Evolutionary conservation across 23 red algal genomes (phyloP), one percentile per base, ranked within the genome.

Genomic region (Gracilaria domingensis): DNA sequence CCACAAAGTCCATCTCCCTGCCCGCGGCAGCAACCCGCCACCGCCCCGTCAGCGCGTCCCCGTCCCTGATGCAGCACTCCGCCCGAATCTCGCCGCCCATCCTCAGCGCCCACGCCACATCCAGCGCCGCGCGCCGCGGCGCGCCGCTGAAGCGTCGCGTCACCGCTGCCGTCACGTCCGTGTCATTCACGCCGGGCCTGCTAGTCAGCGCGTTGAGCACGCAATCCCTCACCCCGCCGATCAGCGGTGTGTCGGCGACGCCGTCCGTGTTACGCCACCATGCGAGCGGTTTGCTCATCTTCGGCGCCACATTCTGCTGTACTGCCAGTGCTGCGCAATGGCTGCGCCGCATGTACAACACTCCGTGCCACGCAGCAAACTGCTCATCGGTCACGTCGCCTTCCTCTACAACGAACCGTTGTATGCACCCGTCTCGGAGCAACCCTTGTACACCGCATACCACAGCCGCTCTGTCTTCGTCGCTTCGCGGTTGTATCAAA

Each of bases 201-300:
- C 3, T 12, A 6, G 40, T 77, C 21, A 77, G 72, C 20, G 21
- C 9, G 40, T 49, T 77, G 23, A 77, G 39, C 3, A 77, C 23
- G 72, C 40, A 45, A 0, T 45, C 45, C 8, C 72, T 45, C 39
- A 77, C 34, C 21, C 42, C 72, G 6, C 8, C 0, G 8, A 77
- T 8, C 45, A 51, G n/a, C 40, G 32, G 72, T 25, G 20, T 26
- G 50, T 77, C 72, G n/a, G 12, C 17, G 3, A 11, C 1, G 20
- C 72, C 72, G 38, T 26, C 2, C 40, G 72, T 51, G 42, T 77
- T 32, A 12, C 72, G 72, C 72, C 72, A 77, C 72, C 72, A 77
- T 12, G 40, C 38, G 40, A 77, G 1, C 4, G 21, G 2, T 8
- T 34, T 69, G 3, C 17, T 16, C 32, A 9, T 69, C 30, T 69